Percentiles rank a stretch among this genome's conserved stretches.
Evolutionary conservation across 2,329 filamentous ascomycete genomes (phyloP).

Genomic region (Botrytis deweyae): DNA sequence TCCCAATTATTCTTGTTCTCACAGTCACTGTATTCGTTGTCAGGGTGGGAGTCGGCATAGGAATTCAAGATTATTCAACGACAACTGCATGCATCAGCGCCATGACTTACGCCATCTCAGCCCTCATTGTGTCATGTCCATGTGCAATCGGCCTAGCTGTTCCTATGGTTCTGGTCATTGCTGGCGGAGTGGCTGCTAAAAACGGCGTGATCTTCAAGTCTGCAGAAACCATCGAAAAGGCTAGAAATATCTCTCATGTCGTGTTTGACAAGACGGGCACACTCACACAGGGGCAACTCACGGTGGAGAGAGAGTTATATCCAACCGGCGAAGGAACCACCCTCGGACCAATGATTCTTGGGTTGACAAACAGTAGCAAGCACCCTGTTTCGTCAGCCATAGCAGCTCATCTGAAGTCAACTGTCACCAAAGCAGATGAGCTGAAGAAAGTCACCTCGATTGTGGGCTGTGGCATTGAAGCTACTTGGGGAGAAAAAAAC

Average conservation of each 20-base stretch:
- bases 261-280: constrained; percentile 84
- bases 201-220: constrained; percentile 69
- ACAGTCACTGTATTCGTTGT: constrained; percentile 58
- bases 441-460: constrained; percentile 37
- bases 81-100: constrained; percentile 56
- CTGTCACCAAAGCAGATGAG: constrained; percentile 30
- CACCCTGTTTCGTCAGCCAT: constrained; percentile 37
- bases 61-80: constrained; percentile 43
- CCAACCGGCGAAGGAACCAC: constrained; percentile 32
- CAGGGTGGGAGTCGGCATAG: constrained; percentile 63
- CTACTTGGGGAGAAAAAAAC: constrained; percentile 24
- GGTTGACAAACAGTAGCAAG: constrained; percentile 36
- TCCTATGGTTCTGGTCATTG: constrained; percentile 76
- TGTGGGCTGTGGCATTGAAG: constrained; percentile 48
- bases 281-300: constrained; percentile 59
- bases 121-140: constrained; percentile 70
- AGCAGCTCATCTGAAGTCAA: constrained; percentile 37
- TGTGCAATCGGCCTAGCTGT: constrained; percentile 69
- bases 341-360: constrained; percentile 38
- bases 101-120: constrained; percentile 70
- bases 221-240: constrained; percentile 61
- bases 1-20: constrained; percentile 62
- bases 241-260: constrained; percentile 61
- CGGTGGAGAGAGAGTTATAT: constrained; percentile 44
- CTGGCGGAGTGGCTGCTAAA: constrained; percentile 63